Conservation (phyloP, 2,329 filamentous ascomycete species). For the Xylariaceae sp. region DNA sequence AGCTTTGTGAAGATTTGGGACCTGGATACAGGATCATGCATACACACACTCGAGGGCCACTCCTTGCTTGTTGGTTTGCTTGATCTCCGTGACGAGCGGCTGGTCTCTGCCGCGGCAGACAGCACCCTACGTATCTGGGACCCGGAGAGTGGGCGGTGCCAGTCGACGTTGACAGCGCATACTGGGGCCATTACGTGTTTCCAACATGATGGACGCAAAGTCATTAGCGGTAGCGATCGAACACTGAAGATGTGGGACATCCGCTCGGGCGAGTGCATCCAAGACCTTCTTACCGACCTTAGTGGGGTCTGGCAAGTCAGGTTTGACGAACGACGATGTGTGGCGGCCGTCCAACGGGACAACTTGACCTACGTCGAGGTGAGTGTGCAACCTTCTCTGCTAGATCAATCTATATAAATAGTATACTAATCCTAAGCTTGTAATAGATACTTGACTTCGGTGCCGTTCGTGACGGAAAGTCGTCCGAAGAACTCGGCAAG, state of each 20-base stretch:
- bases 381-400: conserved; percentile 39
- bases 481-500: conserved; percentile 74
- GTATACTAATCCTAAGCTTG: conserved; percentile 37
- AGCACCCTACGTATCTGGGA: conserved; percentile 97
- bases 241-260: conserved; percentile 99
- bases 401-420: neutral
- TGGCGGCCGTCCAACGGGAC: conserved; percentile 93
- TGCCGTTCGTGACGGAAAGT: conserved; percentile 84
- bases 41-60: conserved; percentile 92
- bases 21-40: conserved; percentile 78
- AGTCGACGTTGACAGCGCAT: conserved; percentile 86
- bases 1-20: conserved; percentile 98
- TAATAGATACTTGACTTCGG: conserved; percentile 93
- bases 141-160: conserved; percentile 87
- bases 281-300: conserved; percentile 89
- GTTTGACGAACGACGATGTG: conserved; percentile 92
- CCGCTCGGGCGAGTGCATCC: conserved; percentile 85
- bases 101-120: conserved; percentile 94
- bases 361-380: conserved; percentile 95
- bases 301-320: conserved; percentile 99
- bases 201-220: conserved; percentile 94
- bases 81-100: conserved; percentile 83
- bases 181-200: conserved; percentile 98
- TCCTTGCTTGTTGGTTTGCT: conserved; percentile 88
- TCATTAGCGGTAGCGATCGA: conserved; percentile 93